Conservation (phyloP, 805 yeast genomes). For the Candida maesae region DNA sequence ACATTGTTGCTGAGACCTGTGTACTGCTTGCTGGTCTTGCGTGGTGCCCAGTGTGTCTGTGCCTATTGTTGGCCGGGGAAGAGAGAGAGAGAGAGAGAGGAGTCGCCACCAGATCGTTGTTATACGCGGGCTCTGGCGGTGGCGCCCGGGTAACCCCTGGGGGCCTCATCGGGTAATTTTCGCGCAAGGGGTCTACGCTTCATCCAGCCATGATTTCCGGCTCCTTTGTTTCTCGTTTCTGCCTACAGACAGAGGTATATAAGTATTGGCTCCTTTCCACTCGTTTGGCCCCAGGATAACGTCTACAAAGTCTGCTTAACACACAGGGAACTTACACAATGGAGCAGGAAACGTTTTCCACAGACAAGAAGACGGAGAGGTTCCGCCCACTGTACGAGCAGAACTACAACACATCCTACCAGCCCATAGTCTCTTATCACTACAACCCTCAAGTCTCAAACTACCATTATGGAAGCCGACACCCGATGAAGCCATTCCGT, state of each 20-base stretch:
- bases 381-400: slow-evolving; percentile 45
- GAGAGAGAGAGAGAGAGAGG: neutral
- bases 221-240: neutral
- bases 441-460: slow-evolving; percentile 75
- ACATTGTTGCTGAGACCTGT: slow-evolving; percentile 33
- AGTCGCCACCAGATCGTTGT: slow-evolving; percentile 3
- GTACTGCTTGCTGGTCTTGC: too few species aligned
- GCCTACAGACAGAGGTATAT: neutral
- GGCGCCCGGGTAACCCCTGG: slow-evolving; percentile 1
- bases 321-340: too few species aligned
- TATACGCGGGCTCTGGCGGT: too few species aligned
- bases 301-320: too few species aligned
- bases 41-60: too few species aligned
- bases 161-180: neutral
- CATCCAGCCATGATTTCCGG: neutral
- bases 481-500: slow-evolving; percentile 98
- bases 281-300: too few species aligned
- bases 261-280: too few species aligned
- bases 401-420: slow-evolving; percentile 34
- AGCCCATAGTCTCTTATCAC: slow-evolving; percentile 78
- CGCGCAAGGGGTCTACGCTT: too few species aligned
- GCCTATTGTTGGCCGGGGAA: neutral
- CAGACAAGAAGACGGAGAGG: slow-evolving; percentile 38
- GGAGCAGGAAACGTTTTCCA: slow-evolving; percentile 32
- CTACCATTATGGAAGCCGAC: slow-evolving; percentile 88